Evolutionary conservation across 2,329 filamentous ascomycete genomes (phyloP).

Genomic region (Xylaria polymorpha): DNA sequence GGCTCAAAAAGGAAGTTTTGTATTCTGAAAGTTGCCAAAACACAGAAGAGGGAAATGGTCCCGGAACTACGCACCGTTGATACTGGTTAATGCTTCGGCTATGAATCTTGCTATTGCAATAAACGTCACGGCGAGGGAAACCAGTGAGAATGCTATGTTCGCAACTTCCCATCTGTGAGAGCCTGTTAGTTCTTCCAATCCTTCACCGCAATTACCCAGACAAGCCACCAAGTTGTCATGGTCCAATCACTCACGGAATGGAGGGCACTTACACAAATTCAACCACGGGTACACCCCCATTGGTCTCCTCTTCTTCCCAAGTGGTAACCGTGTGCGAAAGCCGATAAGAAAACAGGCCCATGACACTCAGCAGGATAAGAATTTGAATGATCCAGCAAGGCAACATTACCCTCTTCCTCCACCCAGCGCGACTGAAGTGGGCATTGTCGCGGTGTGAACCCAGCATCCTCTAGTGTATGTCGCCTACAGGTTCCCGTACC

Average conservation of each 20-base stretch:
- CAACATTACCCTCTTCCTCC: conserved; percentile 60
- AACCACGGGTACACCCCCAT: conserved; percentile 56
- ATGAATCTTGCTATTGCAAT: conserved; percentile 60
- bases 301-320: conserved; percentile 56
- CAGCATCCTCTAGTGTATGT: conserved; percentile 46
- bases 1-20: no score
- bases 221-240: background rate
- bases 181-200: conserved; percentile 2
- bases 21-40: no score
- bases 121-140: conserved; percentile 60
- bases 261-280: conserved; percentile 61
- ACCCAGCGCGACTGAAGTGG: conserved; percentile 64
- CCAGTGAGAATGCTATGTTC: conserved; percentile 62
- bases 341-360: conserved; percentile 66
- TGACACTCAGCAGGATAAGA: conserved; percentile 57
- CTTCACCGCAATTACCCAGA: background rate
- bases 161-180: conserved; percentile 63
- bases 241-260: background rate
- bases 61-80: no score
- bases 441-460: conserved; percentile 62
- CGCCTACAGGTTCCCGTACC: background rate
- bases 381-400: conserved; percentile 65
- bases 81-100: conserved; percentile 60
- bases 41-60: no score
- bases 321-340: conserved; percentile 60